Evolutionary conservation across 441 rosid genomes (phyloP), one percentile per base, ranked within the genome.

Genomic region (Pelargonium citronellum): DNA sequence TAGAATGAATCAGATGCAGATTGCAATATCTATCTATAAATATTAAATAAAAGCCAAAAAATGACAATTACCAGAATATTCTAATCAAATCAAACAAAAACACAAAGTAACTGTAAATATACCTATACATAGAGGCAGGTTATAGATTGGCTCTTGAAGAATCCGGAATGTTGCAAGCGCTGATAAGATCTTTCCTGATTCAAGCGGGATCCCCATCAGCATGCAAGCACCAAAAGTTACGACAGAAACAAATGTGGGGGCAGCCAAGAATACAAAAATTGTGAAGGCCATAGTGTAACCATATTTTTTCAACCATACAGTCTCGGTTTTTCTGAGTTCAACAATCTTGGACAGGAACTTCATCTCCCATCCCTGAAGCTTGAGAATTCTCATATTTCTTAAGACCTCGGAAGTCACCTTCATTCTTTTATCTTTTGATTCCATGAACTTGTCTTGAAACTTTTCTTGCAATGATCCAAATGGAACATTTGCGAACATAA

Each of bases 321-420:
- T 55, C 75, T 89, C 89, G 0, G 5, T 61, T 20, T 76, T 64
- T 72, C 88, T 78, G 7, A 86, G 79, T 24, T 82, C 83, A 19
- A 73, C 15, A 61, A 86, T 75, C 73, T 83, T 85, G 6, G 85
- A 80, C 72, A 88, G 60, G 74, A 88, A 86, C 74, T 85, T 88
- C 86, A 86, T 85, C 79, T 88, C 91, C 91, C 91, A 88, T 4
- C 79, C 94, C 71, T 89, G 93, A 75, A 88, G 85, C 71, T 88
- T 88, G 67, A 85, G 86, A 79, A 88, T 88, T 65, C 80, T 85
- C 87, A 88, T 87, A 75, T 84, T 87, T 67, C 83, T 75, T 46
- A 86, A 71, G 61, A 80, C 80, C 75, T 86, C 90, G 0, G 88
- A 81, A 15, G 89, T 88, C 0, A 79, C 78, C 70, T 83, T 88